Evolutionary conservation across 805 yeast genomes (phyloP), one percentile per base, ranked within the genome.

Genomic region (Nakazawaea populi): DNA sequence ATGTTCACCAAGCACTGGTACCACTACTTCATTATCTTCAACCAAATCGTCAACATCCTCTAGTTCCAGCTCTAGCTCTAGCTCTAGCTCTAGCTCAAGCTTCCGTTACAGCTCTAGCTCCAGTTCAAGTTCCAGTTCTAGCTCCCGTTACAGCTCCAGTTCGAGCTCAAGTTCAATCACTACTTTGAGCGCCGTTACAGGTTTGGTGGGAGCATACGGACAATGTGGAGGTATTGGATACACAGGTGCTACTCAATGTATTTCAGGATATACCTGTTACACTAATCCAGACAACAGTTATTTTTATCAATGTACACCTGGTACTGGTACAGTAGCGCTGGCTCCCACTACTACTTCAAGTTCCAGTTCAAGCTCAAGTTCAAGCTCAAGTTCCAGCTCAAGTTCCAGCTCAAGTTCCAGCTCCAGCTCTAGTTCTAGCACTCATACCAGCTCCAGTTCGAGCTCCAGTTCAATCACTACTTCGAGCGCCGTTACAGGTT

Each of bases 191-290:
- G 36, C 12, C 12, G 36, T 34, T 2, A 34, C 36, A 3, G 36
- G 36, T 6, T 42, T 10, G 6, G 18, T 30, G 31, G 11, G 30
- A 6, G 35, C 31, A 10, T 44, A 44, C 35, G 47, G 40, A 12
- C 47, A 44, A 44, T 44, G 47, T 44, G 47, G 47, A 7, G 47
- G 47, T 34, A 37, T 14, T 6, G 48, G 48, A n/a, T 45, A 38
- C n/a, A 29, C 10, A 5, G 48, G 48, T 11, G 31, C 35, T 2
- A 37, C 48, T 8, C 14, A 36, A 8, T 45, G 48, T 45, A 38
- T 28, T 6, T 28, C 35, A 5, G 42, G 42, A 28, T 45, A 9
- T 36, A 6, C 32, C 30, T 44, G 47, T 44, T 27, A 24, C 5
- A 35, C 47, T 18, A 27, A 35, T 1, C 14, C 31, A 4, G 14